Evolutionary conservation across 805 yeast genomes (phyloP), one percentile per base, ranked within the genome.

Genomic region (Blastobotrys mokoenaii): DNA sequence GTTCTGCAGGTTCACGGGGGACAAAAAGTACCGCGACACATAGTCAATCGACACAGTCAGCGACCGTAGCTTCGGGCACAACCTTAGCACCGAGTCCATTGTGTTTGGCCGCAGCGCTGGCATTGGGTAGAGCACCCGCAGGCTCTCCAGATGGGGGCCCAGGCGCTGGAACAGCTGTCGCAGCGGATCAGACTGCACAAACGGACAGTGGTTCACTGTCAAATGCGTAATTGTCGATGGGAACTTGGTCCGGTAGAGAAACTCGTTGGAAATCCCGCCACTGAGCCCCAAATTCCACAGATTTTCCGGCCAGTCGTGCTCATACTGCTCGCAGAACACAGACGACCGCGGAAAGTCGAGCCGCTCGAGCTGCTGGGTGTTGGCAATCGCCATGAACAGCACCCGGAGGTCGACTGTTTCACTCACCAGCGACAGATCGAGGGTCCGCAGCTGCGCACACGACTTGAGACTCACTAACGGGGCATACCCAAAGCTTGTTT

Each of bases 301-400:
- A 46, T 75, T 77, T 7, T 80, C 76, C 1, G 98, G 97, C 98
- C 98, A 90, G 25, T 72, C 66, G 36, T 72, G 73, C 12, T 43
- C 40, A 48, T 72, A 63, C 35, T 60, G 60, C 45, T 53, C 64
- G 59, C 95, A 83, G 22, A 76, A 72, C 8, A 89, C 76, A 0
- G 96, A 86, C 1, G 95, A 82, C 51, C 97, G 69, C 1, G 98
- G 97, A 54, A 90, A 89, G 15, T 89, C 80, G 38, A 93, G 66
- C 45, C 81, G 83, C 30, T 86, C 85, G 46, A 93, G 68, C 12
- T 74, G 57, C 36, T 74, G 71, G 22, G 84, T 72, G 40, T 73
- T 74, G 41, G 74, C 69, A 34, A 93, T 84, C 1, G 95, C 82
- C 29, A 70, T 70, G 62, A 93, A 88, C 14, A 93, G 66, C 57